phyloP scores from a whole-genome alignment of 2,329 filamentous ascomycete genomes.

The Neonectria neomacrospora region DNA sequence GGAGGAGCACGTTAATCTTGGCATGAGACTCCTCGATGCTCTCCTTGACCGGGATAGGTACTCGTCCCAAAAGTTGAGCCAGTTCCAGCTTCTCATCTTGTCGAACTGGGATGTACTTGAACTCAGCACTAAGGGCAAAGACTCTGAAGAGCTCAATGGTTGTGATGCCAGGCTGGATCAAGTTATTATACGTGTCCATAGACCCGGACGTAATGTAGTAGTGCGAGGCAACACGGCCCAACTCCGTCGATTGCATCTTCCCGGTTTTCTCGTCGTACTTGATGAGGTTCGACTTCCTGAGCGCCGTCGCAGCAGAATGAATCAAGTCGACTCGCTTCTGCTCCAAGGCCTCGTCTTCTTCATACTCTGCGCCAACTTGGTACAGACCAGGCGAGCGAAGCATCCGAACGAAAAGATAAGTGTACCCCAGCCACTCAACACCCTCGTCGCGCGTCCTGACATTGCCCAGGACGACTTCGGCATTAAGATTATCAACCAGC shows the following conservation, averaged over 20 bases:
- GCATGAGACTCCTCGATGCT: constrained; percentile 96
- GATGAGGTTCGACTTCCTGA: constrained; percentile 88
- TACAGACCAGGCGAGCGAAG: constrained; percentile 93
- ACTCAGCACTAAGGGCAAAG: constrained; percentile 95
- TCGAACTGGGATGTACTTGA: constrained; percentile 98
- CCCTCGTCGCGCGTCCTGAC: constrained; percentile 91
- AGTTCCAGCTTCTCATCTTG: constrained; percentile 98
- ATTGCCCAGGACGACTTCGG: constrained; percentile 94
- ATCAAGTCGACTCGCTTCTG: constrained; percentile 98
- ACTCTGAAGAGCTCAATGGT: constrained; percentile 97
- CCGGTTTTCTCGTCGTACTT: constrained; percentile 97
- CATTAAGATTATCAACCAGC: constrained; percentile 94
- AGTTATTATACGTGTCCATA: constrained; percentile 96
- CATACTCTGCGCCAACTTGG: constrained; percentile 95
- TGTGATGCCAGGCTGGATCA: constrained; percentile 92
- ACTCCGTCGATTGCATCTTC: constrained; percentile 88
- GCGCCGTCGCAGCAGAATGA: constrained; percentile 87
- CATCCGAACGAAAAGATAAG: constrained; percentile 98
- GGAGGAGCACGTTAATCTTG: constrained; percentile 97
- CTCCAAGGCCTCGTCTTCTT: constrained; percentile 89
- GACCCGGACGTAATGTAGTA: constrained; percentile 98
- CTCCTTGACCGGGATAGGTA: constrained; percentile 97
- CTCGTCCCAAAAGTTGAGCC: constrained; percentile 86
- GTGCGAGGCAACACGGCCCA: constrained; percentile 94
- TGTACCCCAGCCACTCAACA: constrained; percentile 99